These are phyloP conservation scores for Ciborinia camelliae DNA, from an alignment of 2,329 filamentous ascomycete species.

Conservation along the genomic window DNA sequence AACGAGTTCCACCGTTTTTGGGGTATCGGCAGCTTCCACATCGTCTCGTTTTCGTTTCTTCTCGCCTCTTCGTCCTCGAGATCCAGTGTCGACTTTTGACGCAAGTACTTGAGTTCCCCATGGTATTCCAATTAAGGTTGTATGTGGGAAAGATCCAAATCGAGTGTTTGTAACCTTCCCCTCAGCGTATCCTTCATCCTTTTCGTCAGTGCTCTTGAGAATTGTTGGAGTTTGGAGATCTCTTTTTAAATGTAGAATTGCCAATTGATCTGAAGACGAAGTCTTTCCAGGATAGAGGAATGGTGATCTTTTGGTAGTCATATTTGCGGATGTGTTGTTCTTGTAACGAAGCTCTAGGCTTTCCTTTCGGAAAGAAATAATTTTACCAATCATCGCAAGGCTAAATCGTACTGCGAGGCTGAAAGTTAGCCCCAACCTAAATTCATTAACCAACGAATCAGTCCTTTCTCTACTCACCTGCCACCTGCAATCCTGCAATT, in stretches of 20 bases:
- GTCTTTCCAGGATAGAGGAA: conserved; percentile 70
- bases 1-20: conserved; percentile 11
- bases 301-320: conserved; percentile 53
- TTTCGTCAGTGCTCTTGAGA: conserved; percentile 58
- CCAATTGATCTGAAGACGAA: conserved; percentile 64
- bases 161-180: conserved; percentile 84
- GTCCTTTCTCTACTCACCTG: not conserved
- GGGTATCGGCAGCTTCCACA: conserved; percentile 32
- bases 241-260: conserved; percentile 83
- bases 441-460: conserved; percentile 10
- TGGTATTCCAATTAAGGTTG: conserved; percentile 69
- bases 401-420: not conserved
- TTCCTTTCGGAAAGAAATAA: conserved; percentile 17
- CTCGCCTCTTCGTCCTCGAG: conserved; percentile 67
- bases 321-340: conserved; percentile 20
- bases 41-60: conserved; percentile 45
- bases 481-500: conserved; percentile 4
- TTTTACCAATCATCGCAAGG: not conserved
- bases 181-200: conserved; percentile 69
- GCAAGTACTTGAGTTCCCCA: conserved; percentile 94
- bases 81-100: conserved; percentile 86
- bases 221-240: conserved; percentile 78
- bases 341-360: conserved; percentile 12
- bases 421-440: not conserved
- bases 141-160: conserved; percentile 87